These are phyloP conservation scores for Magnaporthales sp. DNA, from an alignment of 2,329 filamentous ascomycete species.

Conservation along the genomic window DNA sequence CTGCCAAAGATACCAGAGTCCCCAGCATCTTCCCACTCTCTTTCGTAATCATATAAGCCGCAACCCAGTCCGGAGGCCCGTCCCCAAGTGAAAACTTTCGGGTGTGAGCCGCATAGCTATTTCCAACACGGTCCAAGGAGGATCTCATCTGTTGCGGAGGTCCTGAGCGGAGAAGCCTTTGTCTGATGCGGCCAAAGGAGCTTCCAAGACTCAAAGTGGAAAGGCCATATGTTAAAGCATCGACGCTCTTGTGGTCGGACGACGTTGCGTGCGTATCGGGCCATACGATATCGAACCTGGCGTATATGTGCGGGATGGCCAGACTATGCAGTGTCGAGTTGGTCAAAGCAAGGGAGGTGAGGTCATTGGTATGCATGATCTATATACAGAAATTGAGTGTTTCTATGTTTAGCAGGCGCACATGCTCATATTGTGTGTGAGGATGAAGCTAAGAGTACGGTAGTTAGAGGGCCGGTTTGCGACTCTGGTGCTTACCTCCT, in stretches of 20 bases:
- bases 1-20: constrained; percentile 67
- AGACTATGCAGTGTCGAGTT: constrained; percentile 70
- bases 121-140: background rate
- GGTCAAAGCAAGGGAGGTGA: constrained; percentile 68
- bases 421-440: background rate
- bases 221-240: constrained; percentile 75
- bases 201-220: constrained; percentile 68
- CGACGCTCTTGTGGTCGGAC: constrained; percentile 63
- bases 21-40: constrained; percentile 86
- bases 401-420: constrained; percentile 3
- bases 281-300: constrained; percentile 83
- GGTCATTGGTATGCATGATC: constrained; percentile 75
- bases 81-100: constrained; percentile 82
- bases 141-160: background rate
- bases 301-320: constrained; percentile 72
- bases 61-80: constrained; percentile 68
- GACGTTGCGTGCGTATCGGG: constrained; percentile 59
- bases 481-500: constrained; percentile 50
- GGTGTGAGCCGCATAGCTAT: constrained; percentile 67
- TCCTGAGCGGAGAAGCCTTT: constrained; percentile 19
- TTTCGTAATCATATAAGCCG: constrained; percentile 74
- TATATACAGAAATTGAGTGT: constrained; percentile 23
- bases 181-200: constrained; percentile 30
- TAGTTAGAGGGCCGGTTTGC: background rate
- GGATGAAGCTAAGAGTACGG: too few relatives aligned